Base-by-base conservation (phyloP, 2,329 filamentous ascomycete species). In the Monosporascus ibericus region DNA sequence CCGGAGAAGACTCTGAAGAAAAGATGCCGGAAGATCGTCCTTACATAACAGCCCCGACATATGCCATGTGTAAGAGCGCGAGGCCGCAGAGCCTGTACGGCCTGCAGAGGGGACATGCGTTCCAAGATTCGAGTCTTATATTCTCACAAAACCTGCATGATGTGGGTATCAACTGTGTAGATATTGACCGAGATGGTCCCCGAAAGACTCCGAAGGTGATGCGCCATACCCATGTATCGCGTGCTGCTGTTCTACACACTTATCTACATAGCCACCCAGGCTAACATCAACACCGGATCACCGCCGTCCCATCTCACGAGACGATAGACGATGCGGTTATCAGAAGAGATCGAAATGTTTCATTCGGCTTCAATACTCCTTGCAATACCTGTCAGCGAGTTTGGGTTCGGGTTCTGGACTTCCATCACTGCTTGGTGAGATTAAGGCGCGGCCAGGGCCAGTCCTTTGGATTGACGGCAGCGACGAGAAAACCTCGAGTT, bases 151-250 rank as follows among this genome's bases (percentile, higher is more conserved):
- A 48, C 50, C 52, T 55, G 55, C 54, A 64, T 53, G 56, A 50
- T 54, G 55, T 57, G 57, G 54, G 37, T 44, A 47, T 38, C 44
- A 50, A 49, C 48, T 59, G 51, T 60, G 38, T 18, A 9, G 39
- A 55, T 65, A 55, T 50, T 48, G 56, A 48, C 61, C 61, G 60
- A 63, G 57, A 58, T 63, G 52, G 48, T 44, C 57, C 47, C 62
- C 58, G 53, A 59, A 44, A 36, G 49, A 25, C 27, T 46, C 22
- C 17, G 22, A 7, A 22, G n/a, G 5, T 20, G 39, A 42, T 18
- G n/a, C 20, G 39, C 30, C 30, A 14, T 14, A 14, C n/a, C 2
- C 14, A 20, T 9, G 22, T 42, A 42, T 24, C 39, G 14, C 39
- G 22, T 14, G 18, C 18, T 24, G 18, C 39, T 39, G 38, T 20